Conservation (phyloP, 1,284 basidiomycete genomes). For the Cryptococcus sp. region DNA sequence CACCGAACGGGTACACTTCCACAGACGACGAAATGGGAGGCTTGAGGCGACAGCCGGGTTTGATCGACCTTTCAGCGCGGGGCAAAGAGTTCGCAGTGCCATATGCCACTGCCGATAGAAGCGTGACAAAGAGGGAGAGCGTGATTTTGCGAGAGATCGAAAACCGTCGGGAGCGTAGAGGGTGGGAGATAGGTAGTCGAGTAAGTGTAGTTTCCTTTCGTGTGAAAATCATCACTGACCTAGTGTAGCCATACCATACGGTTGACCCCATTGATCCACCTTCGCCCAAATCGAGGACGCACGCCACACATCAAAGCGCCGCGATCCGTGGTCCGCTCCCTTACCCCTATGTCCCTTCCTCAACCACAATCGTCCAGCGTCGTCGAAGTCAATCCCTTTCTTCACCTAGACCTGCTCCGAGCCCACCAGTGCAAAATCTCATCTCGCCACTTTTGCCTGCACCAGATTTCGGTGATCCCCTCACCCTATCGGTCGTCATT, state of each 20-base stretch:
- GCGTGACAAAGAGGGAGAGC: slow-evolving; percentile 4
- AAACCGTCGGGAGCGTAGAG: slow-evolving; percentile 11
- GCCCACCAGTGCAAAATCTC: slow-evolving; percentile 3
- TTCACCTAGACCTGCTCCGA: slow-evolving; percentile 17
- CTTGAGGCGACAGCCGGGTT: slow-evolving; percentile 17
- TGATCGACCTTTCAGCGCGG: slow-evolving; percentile 11
- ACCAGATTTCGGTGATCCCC: slow-evolving; percentile 27
- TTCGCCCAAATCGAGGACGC: slow-evolving; percentile 1
- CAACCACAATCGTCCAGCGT: slow-evolving; percentile 10
- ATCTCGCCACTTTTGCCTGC: slow-evolving; percentile 18
- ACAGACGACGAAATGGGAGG: slow-evolving; percentile 10
- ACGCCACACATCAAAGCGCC: neutral
- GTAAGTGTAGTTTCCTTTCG: slow-evolving; percentile 1
- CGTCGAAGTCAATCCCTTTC: slow-evolving; percentile 25
- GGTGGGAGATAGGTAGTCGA: slow-evolving; percentile 13
- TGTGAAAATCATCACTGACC: neutral
- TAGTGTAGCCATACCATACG: neutral
- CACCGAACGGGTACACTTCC: slow-evolving; percentile 1
- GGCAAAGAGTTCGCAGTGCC: neutral
- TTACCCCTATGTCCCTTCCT: slow-evolving; percentile 6
- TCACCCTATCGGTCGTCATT: slow-evolving; percentile 22
- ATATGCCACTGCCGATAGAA: neutral
- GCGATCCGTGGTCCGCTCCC: neutral
- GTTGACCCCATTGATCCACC: slow-evolving; percentile 5
- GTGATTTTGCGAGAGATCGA: slow-evolving; percentile 18